Percentiles rank a stretch among this genome's conserved stretches.
These are phyloP conservation scores for Achaetomium macrosporum DNA, from an alignment of 2,329 filamentous ascomycete genomes.

Conservation along the genomic window DNA sequence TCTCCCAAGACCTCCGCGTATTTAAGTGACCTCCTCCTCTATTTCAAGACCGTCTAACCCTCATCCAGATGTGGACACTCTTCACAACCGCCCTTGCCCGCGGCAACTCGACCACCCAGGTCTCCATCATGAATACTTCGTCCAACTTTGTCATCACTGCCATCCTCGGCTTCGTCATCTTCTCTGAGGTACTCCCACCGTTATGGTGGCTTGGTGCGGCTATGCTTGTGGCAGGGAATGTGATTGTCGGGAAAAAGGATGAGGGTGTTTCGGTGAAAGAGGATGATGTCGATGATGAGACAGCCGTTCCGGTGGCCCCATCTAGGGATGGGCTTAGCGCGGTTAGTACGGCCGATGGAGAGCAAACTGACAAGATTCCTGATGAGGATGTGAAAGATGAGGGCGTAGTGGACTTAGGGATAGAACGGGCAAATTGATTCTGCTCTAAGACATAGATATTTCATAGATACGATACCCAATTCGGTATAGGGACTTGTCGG, in stretches of 20 bases:
- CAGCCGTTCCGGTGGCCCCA: background rate
- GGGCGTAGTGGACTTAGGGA: too few relatives aligned
- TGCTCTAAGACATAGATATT: too few relatives aligned
- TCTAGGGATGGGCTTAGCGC: too few relatives aligned
- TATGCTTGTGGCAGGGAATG: slow-evolving; percentile 68
- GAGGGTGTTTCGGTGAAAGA: slow-evolving; percentile 26
- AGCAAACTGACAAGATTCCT: too few relatives aligned
- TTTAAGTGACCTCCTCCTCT: background rate
- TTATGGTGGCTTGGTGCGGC: slow-evolving; percentile 73
- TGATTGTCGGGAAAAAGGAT: slow-evolving; percentile 69
- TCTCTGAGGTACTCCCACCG: slow-evolving; percentile 63
- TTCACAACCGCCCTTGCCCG: slow-evolving; percentile 73
- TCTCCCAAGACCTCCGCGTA: background rate
- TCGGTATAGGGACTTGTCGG: too few relatives aligned
- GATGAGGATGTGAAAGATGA: too few relatives aligned
- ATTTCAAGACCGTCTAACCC: slow-evolving; percentile 7
- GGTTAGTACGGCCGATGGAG: too few relatives aligned
- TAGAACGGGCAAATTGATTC: too few relatives aligned
- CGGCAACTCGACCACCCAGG: slow-evolving; percentile 70
- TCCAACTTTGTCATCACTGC: slow-evolving; percentile 77
- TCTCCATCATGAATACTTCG: slow-evolving; percentile 76
- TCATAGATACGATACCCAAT: too few relatives aligned
- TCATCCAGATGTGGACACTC: slow-evolving; percentile 66
- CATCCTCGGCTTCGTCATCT: slow-evolving; percentile 62
- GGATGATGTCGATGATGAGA: slow-evolving; percentile 11